A percentile compares a stretch with the other conserved stretches of the same genome.
Evolutionary conservation across 352 stramenopile genomes (phyloP).

Genomic region (Blastocystis sp.): DNA sequence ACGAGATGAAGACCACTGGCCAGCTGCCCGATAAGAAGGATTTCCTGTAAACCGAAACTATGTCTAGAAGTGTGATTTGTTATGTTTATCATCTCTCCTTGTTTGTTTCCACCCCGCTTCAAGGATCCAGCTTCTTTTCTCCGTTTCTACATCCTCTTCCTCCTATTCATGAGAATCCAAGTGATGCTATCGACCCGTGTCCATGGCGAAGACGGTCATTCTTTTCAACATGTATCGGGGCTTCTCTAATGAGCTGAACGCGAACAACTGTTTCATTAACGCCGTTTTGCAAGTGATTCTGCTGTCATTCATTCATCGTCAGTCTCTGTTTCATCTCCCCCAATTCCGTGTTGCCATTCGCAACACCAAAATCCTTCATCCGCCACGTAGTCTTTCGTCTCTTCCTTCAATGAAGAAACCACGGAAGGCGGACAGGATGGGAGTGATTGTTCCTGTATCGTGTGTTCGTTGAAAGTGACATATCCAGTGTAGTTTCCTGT

Average conservation of each 20-base stretch:
- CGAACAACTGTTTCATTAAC: slow-evolving; percentile 59
- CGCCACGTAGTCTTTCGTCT: not conserved
- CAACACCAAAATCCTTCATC: slow-evolving; percentile 37
- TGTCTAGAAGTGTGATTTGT: not conserved
- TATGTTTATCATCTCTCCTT: slow-evolving; percentile 19
- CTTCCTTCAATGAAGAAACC: not conserved
- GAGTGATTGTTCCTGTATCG: slow-evolving; percentile 34
- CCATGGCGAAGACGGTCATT: slow-evolving; percentile 1
- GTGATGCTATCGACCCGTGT: not conserved
- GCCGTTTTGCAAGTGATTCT: slow-evolving; percentile 36
- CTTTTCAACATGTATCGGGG: slow-evolving; percentile 44
- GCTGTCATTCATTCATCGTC: not conserved
- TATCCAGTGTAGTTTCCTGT: not conserved
- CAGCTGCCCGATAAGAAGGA: slow-evolving; percentile 54
- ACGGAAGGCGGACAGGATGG: not conserved
- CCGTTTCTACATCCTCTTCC: not conserved
- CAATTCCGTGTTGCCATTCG: slow-evolving; percentile 25
- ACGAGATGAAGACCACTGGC: slow-evolving; percentile 54
- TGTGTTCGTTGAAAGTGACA: slow-evolving; percentile 38
- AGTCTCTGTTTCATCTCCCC: slow-evolving; percentile 53
- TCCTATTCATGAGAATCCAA: not conserved
- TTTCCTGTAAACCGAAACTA: slow-evolving; percentile 48
- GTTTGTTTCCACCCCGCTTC: not conserved
- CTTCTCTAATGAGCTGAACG: slow-evolving; percentile 3
- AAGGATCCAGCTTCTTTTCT: not conserved